These are phyloP conservation scores for Tillandsia fasciculata DNA, from an alignment of 176 grass and related monocot genomes.

Conservation along the genomic window DNA sequence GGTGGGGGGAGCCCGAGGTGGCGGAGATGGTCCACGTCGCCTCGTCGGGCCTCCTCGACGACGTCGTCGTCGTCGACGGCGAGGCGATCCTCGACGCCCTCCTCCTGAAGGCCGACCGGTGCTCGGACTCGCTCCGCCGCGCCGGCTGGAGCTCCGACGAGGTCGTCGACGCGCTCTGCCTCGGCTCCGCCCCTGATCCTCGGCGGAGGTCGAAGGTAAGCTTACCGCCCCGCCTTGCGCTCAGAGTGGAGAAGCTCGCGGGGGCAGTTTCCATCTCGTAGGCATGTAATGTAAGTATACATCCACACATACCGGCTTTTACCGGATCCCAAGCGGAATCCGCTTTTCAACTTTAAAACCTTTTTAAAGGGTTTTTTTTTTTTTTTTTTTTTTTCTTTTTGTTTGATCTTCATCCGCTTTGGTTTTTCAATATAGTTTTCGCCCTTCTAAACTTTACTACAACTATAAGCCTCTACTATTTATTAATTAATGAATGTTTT, in stretches of 20 bases:
- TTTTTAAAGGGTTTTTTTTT: too few species aligned
- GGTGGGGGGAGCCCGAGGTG: conserved; percentile 48
- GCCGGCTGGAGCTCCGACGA: conserved; percentile 68
- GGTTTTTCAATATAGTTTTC: too few species aligned
- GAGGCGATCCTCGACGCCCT: conserved; percentile 18
- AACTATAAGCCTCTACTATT: too few species aligned
- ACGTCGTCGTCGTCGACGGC: conserved; percentile 1
- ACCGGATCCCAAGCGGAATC: too few species aligned
- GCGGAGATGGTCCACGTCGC: conserved; percentile 43
- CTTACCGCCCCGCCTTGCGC: conserved; percentile 55
- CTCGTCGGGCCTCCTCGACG: neutral
- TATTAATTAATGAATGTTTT: too few species aligned
- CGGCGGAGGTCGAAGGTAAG: conserved; percentile 26
- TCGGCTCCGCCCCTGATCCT: conserved; percentile 16
- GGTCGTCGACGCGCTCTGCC: conserved; percentile 46
- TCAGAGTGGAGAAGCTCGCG: conserved; percentile 39
- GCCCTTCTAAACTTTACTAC: too few species aligned
- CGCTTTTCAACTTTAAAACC: too few species aligned
- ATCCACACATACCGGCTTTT: too few species aligned
- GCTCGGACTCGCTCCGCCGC: conserved; percentile 38
- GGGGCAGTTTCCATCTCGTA: conserved; percentile 31
- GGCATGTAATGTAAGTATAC: too few species aligned
- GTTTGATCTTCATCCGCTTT: too few species aligned
- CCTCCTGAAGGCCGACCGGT: conserved; percentile 35
- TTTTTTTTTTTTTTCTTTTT: too few species aligned